Evolutionary conservation across 805 yeast species (phyloP).

Genomic region (Suhomyces pyralidae): DNA sequence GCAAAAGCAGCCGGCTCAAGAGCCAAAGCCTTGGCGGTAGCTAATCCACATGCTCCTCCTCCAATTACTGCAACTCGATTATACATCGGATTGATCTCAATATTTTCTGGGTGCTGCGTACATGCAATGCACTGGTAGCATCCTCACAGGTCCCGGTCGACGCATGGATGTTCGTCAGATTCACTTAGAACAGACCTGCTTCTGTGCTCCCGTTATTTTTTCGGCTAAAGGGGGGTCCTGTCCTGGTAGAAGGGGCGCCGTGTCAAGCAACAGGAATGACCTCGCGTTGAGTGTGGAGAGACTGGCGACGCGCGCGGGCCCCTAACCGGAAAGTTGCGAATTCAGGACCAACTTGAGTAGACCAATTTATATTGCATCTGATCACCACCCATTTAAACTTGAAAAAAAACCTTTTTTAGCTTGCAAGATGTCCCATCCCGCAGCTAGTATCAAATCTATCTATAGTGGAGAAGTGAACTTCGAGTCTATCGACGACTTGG

Average conservation of each 20-base stretch:
- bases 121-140: not conserved
- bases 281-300: not conserved
- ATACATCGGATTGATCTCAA: not conserved
- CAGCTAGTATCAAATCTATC: conserved; percentile 39
- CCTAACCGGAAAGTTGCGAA: not conserved
- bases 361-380: not conserved
- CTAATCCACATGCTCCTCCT: conserved; percentile 25
- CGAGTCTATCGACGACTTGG: conserved; percentile 24
- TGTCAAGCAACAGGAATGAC: not conserved
- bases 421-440: conserved; percentile 41
- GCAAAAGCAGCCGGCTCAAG: conserved; percentile 22
- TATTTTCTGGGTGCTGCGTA: not conserved
- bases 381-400: not conserved
- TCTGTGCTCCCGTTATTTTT: not conserved
- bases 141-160: not conserved
- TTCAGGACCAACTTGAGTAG: not conserved
- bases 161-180: not conserved
- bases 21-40: conserved; percentile 22
- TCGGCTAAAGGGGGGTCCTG: not conserved
- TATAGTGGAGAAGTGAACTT: conserved; percentile 33
- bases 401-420: not conserved
- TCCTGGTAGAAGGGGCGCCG: not conserved
- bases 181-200: not conserved
- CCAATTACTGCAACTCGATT: conserved; percentile 23
- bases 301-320: not conserved